These are phyloP conservation scores for Colletotrichum musicola DNA, from an alignment of 2,329 filamentous ascomycete genomes.

Conservation along the genomic window DNA sequence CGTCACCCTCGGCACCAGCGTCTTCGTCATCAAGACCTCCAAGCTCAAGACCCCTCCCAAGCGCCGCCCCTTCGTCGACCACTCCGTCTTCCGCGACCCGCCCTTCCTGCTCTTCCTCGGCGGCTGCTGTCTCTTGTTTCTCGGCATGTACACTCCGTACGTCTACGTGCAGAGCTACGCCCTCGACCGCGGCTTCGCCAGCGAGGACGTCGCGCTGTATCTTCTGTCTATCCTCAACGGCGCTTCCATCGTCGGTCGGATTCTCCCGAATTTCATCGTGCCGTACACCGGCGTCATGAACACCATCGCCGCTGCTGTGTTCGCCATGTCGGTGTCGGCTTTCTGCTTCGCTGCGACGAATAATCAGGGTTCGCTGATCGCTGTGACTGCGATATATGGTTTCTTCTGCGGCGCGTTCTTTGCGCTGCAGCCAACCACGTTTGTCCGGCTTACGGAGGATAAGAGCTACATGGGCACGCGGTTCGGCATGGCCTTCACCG, in stretches of 20 bases:
- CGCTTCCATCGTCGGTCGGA: slow-evolving; percentile 58
- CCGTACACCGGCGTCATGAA: slow-evolving; percentile 52
- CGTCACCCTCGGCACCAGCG: slow-evolving; percentile 23
- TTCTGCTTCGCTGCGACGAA: slow-evolving; percentile 25
- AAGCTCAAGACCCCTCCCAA: slow-evolving; percentile 27
- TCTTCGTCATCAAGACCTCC: slow-evolving; percentile 35
- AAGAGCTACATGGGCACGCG: slow-evolving; percentile 51
- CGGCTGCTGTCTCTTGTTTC: slow-evolving; percentile 55
- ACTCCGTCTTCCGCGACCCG: slow-evolving; percentile 50
- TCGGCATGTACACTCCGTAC: slow-evolving; percentile 62
- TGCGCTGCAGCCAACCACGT: slow-evolving; percentile 51
- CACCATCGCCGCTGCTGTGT: slow-evolving; percentile 31
- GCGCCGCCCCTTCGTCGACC: slow-evolving; percentile 42
- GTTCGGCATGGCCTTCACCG: slow-evolving; percentile 53
- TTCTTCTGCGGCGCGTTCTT: slow-evolving; percentile 51
- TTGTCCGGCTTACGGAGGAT: slow-evolving; percentile 50
- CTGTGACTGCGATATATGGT: slow-evolving; percentile 37
- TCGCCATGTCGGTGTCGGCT: slow-evolving; percentile 41
- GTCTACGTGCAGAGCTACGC: slow-evolving; percentile 59
- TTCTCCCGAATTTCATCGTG: slow-evolving; percentile 54
- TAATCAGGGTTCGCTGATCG: slow-evolving; percentile 34
- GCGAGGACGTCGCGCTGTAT: slow-evolving; percentile 51
- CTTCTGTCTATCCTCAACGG: slow-evolving; percentile 59
- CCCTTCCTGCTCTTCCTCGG: slow-evolving; percentile 53
- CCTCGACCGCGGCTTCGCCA: slow-evolving; percentile 50